Evolutionary conservation across 2,329 filamentous ascomycete species (phyloP).

Genomic region (Colletotrichum sp.): DNA sequence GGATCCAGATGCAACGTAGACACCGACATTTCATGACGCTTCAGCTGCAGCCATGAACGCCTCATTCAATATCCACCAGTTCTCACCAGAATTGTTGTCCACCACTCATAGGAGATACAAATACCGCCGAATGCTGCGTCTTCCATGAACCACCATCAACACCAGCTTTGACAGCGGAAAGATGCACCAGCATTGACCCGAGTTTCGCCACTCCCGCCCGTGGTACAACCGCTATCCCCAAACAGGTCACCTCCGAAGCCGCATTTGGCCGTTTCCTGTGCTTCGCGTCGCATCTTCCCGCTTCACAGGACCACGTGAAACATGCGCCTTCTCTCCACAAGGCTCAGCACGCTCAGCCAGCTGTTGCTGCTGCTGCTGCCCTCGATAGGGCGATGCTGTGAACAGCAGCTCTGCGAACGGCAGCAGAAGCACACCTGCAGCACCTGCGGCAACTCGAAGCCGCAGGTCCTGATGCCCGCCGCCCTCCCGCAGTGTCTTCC

Average conservation of each 20-base stretch:
- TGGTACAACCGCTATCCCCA: background rate
- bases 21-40: background rate
- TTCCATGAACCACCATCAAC: background rate
- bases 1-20: background rate
- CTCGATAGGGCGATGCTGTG: background rate
- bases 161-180: background rate
- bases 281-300: background rate
- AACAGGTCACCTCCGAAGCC: background rate
- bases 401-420: background rate
- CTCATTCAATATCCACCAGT: background rate
- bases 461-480: background rate
- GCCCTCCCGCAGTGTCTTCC: background rate
- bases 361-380: background rate
- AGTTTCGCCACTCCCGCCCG: background rate
- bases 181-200: background rate
- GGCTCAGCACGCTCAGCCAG: background rate
- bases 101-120: background rate
- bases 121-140: background rate
- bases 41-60: background rate
- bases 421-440: background rate
- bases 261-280: background rate
- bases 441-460: background rate
- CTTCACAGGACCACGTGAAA: background rate
- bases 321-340: background rate
- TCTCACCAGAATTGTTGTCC: background rate